A percentile compares a stretch with the other conserved stretches of the same genome.
phyloP scores from a whole-genome alignment of 2,329 filamentous ascomycete species.

The Trichoderma koningiopsis region DNA sequence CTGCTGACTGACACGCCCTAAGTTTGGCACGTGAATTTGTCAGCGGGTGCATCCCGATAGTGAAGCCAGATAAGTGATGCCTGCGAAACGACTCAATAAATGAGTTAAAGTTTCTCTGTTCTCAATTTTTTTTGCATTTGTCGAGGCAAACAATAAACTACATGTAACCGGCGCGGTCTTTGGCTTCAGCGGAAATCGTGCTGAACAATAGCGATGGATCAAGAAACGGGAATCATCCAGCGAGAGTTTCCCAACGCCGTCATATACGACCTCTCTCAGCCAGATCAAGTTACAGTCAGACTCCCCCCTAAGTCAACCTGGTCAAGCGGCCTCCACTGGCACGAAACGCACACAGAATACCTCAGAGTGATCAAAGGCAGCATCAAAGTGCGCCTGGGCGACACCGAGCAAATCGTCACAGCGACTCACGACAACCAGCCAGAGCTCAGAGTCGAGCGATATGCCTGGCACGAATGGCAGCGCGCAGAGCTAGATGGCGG shows the following conservation, averaged over 20 bases:
- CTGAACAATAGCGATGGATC: neutral
- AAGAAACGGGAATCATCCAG: slow-evolving; percentile 24
- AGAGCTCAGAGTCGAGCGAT: slow-evolving; percentile 41
- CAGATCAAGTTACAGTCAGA: slow-evolving; percentile 45
- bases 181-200: neutral
- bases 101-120: neutral
- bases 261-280: slow-evolving; percentile 41
- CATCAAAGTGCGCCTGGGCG: slow-evolving; percentile 34
- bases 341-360: slow-evolving; percentile 50
- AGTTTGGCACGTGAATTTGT: slow-evolving; percentile 20
- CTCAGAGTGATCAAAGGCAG: slow-evolving; percentile 46
- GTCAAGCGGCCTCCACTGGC: slow-evolving; percentile 54
- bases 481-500: slow-evolving; percentile 40
- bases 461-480: slow-evolving; percentile 50
- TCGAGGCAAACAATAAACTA: neutral
- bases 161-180: neutral
- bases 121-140: neutral
- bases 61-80: neutral
- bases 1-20: slow-evolving; percentile 4
- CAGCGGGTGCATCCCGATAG: neutral
- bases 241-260: slow-evolving; percentile 31
- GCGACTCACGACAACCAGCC: slow-evolving; percentile 31
- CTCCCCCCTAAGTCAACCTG: slow-evolving; percentile 48
- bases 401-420: slow-evolving; percentile 26
- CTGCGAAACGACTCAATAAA: neutral